These are phyloP conservation scores for Eucalyptus urophylla DNA, from an alignment of 345 rosid species.

Conservation along the genomic window DNA sequence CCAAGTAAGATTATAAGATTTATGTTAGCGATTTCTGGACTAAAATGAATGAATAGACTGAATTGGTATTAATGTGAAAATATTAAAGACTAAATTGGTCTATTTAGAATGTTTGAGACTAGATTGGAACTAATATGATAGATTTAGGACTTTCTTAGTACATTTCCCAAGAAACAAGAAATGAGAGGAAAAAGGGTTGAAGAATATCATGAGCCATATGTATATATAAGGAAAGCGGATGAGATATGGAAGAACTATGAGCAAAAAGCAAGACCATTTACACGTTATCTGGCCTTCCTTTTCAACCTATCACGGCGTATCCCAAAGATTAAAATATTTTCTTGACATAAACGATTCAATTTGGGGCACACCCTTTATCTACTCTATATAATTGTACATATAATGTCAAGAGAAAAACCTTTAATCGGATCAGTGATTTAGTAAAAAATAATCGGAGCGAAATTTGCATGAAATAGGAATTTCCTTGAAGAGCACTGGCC, in stretches of 20 bases:
- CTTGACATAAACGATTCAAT: not conserved
- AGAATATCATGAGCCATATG: not conserved
- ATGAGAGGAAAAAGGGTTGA: not conserved
- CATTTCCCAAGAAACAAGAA: too few species aligned
- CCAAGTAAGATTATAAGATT: too few species aligned
- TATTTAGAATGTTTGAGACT: too few species aligned
- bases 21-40: rapidly evolving
- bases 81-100: too few species aligned
- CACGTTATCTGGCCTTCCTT: not conserved
- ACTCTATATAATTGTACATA: not conserved
- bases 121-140: too few species aligned
- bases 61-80: too few species aligned
- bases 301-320: not conserved
- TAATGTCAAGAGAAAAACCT: not conserved
- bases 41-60: too few species aligned
- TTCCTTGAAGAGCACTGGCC: not conserved
- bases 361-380: not conserved
- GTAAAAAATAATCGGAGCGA: not conserved
- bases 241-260: not conserved
- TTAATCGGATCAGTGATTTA: not conserved
- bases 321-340: not conserved
- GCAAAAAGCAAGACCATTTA: not conserved
- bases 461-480: not conserved
- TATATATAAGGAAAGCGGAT: not conserved
- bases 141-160: too few species aligned